A percentile compares a stretch with the other conserved stretches of the same genome.
Evolutionary conservation across 306 rosid species (phyloP).

Genomic region (Glycine soja): DNA sequence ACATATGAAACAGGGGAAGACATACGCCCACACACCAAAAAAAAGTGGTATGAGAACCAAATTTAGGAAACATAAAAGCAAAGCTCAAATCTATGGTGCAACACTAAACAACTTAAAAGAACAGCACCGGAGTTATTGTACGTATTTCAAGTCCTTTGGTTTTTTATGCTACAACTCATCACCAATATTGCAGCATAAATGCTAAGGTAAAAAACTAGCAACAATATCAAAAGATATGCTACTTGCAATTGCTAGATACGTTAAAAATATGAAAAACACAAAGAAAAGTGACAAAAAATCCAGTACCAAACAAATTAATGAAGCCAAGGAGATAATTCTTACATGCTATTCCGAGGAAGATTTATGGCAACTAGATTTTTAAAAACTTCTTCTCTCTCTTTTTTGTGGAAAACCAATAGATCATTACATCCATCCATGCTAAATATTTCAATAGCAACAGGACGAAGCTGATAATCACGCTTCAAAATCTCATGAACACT

Average conservation of each 20-base stretch:
- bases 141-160: constrained; percentile 28
- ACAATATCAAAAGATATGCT: constrained; percentile 29
- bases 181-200: constrained; percentile 37
- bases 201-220: constrained; percentile 27
- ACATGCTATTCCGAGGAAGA: constrained; percentile 99
- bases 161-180: constrained; percentile 34
- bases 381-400: constrained; percentile 96
- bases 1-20: neutral
- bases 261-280: constrained; percentile 26
- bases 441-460: constrained; percentile 98
- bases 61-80: neutral
- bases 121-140: constrained; percentile 9
- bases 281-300: constrained; percentile 12
- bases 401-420: constrained; percentile 98
- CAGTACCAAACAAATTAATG: constrained; percentile 32
- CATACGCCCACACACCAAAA: neutral
- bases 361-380: constrained; percentile 89
- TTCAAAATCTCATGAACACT: constrained; percentile 98
- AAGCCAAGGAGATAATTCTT: constrained; percentile 47
- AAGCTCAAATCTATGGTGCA: constrained; percentile 25
- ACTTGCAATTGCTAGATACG: constrained; percentile 10
- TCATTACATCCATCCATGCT: constrained; percentile 99
- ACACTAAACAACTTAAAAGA: constrained; percentile 25
- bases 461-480: constrained; percentile 99
- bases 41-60: neutral